Evolutionary conservation across 2,329 filamentous ascomycete genomes (phyloP).

Genomic region (Domatiomyces catenatus): DNA sequence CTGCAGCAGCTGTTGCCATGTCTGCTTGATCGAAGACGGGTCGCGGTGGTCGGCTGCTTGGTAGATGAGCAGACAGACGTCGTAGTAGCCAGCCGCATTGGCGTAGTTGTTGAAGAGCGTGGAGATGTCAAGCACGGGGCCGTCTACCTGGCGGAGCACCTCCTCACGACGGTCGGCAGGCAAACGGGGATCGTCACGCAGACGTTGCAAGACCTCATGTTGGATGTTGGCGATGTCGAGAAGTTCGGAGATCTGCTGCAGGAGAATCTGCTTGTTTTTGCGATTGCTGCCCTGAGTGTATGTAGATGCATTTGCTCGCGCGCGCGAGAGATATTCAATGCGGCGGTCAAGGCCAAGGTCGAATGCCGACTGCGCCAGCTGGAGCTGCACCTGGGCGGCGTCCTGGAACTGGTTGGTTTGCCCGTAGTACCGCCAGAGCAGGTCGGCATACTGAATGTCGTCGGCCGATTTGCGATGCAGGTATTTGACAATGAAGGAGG

Average conservation of each 20-base stretch:
- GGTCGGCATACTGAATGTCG: constrained; percentile 65
- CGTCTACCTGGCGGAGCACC: constrained; percentile 55
- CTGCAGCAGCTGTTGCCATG: constrained; percentile 71
- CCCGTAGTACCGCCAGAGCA: constrained; percentile 85
- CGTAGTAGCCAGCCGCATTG: constrained; percentile 82
- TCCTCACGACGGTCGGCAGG: constrained; percentile 45
- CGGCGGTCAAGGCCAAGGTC: constrained; percentile 63
- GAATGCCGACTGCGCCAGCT: constrained; percentile 73
- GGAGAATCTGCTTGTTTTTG: constrained; percentile 67
- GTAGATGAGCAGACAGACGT: constrained; percentile 84
- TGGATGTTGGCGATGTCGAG: constrained; percentile 92
- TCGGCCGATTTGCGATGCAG: constrained; percentile 59
- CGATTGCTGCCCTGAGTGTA: constrained; percentile 60
- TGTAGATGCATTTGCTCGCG: constrained; percentile 83
- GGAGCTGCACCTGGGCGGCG: constrained; percentile 71
- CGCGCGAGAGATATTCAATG: constrained; percentile 76
- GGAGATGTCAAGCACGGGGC: constrained; percentile 60
- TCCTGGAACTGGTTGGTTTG: constrained; percentile 71
- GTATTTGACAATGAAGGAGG: constrained; percentile 73
- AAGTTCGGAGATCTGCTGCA: constrained; percentile 70
- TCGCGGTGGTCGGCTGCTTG: constrained; percentile 84
- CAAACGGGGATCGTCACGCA: constrained; percentile 59
- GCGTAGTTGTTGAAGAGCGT: constrained; percentile 88
- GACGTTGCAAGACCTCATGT: constrained; percentile 68
- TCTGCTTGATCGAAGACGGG: constrained; percentile 63